These are phyloP conservation scores for Penicillium paneum DNA, from an alignment of 2,329 filamentous ascomycete genomes.

Conservation along the genomic window DNA sequence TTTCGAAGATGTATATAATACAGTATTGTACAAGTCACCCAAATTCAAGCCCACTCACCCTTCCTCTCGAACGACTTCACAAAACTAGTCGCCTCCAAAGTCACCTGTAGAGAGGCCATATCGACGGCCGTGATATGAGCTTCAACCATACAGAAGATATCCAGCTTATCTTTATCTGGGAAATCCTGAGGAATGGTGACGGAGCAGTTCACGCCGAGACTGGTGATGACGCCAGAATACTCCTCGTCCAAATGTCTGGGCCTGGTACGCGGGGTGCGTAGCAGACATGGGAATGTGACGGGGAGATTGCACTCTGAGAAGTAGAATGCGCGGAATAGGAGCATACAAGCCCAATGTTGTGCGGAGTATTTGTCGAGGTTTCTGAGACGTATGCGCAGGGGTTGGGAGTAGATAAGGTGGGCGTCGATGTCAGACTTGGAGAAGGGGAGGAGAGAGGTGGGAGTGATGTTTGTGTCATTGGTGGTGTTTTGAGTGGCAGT, in stretches of 20 bases:
- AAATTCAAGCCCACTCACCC: slow-evolving; percentile 31
- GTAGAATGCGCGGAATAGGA: slow-evolving; percentile 58
- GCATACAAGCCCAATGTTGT: slow-evolving; percentile 52
- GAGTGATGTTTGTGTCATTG: background rate
- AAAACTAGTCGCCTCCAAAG: slow-evolving; percentile 33
- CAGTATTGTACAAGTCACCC: slow-evolving; percentile 11
- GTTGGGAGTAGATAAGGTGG: slow-evolving; percentile 46
- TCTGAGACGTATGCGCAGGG: slow-evolving; percentile 40
- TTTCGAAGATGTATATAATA: slow-evolving; percentile 12
- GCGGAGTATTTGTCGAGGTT: slow-evolving; percentile 40
- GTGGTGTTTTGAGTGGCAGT: background rate
- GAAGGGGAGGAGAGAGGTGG: slow-evolving; percentile 49
- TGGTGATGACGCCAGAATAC: slow-evolving; percentile 31
- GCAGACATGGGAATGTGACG: slow-evolving; percentile 42
- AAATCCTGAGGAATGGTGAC: slow-evolving; percentile 26
- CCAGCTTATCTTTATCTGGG: slow-evolving; percentile 21
- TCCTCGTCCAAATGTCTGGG: slow-evolving; percentile 24
- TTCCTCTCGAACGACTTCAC: slow-evolving; percentile 33
- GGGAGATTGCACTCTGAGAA: slow-evolving; percentile 54
- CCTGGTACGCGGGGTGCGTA: slow-evolving; percentile 28
- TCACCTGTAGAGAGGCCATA: slow-evolving; percentile 31
- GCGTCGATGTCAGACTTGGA: slow-evolving; percentile 46
- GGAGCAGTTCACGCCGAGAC: slow-evolving; percentile 32
- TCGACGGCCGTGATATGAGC: slow-evolving; percentile 35
- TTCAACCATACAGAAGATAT: slow-evolving; percentile 35